A percentile compares a stretch with the other conserved stretches of the same genome.
Evolutionary conservation across 2,329 filamentous ascomycete genomes (phyloP).

Genomic region (Penicillium sp.): DNA sequence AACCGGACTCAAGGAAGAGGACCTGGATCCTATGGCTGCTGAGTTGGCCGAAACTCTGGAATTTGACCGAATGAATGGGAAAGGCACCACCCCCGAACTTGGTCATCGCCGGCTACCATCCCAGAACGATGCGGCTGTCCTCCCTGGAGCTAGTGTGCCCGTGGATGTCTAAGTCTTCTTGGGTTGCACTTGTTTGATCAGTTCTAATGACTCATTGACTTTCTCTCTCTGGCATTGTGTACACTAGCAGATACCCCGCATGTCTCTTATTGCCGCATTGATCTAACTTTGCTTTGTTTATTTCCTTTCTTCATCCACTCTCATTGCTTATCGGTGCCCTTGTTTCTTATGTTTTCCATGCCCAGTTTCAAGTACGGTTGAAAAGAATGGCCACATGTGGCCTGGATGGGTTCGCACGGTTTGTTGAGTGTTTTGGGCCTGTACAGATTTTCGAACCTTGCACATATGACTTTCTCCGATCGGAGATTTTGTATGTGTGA

Average conservation of each 20-base stretch:
- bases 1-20: slow-evolving; percentile 50
- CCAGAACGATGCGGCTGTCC: slow-evolving; percentile 26
- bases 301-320: not conserved
- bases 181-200: slow-evolving; percentile 1
- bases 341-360: not conserved
- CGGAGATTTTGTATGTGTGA: not conserved
- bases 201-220: slow-evolving; percentile 18
- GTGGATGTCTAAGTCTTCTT: slow-evolving; percentile 33
- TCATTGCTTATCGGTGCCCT: not conserved
- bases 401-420: not conserved
- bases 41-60: slow-evolving; percentile 50
- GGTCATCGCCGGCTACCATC: slow-evolving; percentile 26
- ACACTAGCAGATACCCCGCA: slow-evolving; percentile 39
- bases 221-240: slow-evolving; percentile 21
- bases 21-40: slow-evolving; percentile 49
- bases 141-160: slow-evolving; percentile 32
- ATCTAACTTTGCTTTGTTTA: not conserved
- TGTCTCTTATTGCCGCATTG: slow-evolving; percentile 2
- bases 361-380: not conserved
- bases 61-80: slow-evolving; percentile 45
- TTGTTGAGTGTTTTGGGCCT: not conserved
- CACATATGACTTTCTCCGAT: not conserved
- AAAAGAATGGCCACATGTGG: not conserved
- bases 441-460: not conserved
- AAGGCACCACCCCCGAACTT: slow-evolving; percentile 33